These are phyloP conservation scores for Leishmania turanica DNA, from an alignment of 208 protist genomes.

Conservation along the genomic window DNA sequence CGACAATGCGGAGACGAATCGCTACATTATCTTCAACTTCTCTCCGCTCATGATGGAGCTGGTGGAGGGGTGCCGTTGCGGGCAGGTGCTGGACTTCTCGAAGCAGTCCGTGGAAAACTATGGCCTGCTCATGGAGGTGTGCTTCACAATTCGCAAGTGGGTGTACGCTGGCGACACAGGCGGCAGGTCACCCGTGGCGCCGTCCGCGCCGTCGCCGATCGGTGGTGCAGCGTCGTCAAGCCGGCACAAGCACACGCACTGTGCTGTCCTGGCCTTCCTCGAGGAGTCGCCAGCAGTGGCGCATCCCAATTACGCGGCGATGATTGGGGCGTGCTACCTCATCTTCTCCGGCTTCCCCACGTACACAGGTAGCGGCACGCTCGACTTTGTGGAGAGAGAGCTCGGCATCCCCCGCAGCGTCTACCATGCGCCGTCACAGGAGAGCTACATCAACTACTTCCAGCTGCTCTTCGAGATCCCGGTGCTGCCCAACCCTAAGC, in stretches of 20 bases:
- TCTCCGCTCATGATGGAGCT: constrained; percentile 80
- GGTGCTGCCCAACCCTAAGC: constrained; percentile 60
- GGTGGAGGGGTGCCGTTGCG: constrained; percentile 47
- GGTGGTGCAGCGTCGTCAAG: neutral
- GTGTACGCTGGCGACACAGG: constrained; percentile 34
- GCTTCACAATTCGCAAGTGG: constrained; percentile 76
- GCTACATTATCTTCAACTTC: constrained; percentile 86
- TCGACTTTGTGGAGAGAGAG: constrained; percentile 67
- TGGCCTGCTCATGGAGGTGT: constrained; percentile 73
- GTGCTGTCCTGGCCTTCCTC: constrained; percentile 68
- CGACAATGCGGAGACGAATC: constrained; percentile 48
- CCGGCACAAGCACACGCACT: constrained; percentile 33
- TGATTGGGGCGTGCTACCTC: constrained; percentile 78
- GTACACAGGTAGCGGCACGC: constrained; percentile 47
- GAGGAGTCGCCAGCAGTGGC: constrained; percentile 55
- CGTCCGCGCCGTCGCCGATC: neutral
- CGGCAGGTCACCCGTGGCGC: neutral
- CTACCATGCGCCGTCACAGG: constrained; percentile 68
- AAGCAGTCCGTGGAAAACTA: constrained; percentile 77
- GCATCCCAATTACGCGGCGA: constrained; percentile 75
- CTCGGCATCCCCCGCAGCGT: constrained; percentile 54
- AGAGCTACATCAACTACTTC: constrained; percentile 85
- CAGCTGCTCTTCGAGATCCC: constrained; percentile 80
- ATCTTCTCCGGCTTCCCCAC: constrained; percentile 67
- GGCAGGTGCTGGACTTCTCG: constrained; percentile 79